Evolutionary conservation across 2,329 filamentous ascomycete species (phyloP), one percentile per base, ranked within the genome.

Genomic region (Ascochyta lentis): DNA sequence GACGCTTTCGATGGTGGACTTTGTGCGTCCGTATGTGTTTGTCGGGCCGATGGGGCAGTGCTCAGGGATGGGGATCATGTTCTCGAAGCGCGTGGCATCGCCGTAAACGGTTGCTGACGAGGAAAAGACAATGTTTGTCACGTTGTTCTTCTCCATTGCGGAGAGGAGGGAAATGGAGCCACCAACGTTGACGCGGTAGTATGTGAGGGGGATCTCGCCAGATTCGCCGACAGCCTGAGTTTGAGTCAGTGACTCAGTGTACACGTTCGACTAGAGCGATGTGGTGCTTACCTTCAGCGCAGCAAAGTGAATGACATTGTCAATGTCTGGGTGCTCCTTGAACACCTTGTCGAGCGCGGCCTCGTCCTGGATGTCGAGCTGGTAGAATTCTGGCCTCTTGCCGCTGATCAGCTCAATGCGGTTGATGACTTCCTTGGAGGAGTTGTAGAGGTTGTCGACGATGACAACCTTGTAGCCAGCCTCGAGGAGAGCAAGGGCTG

Each of bases 21-120:
- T 99, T 63, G 95, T 99, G 79, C 92, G 92, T 61, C 95, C 96
- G 79, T 99, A 99, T 24, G 94, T 92, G 83, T 98, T 99, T 66
- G 95, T 99, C 13, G 95, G 92, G 47, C 92, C 94, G 61, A 96
- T 91, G 58, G 96, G 95, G 84, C 95, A 99, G 78, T 91, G 83
- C 81, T 99, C 95, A 47, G 95, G 95, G 72, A 99, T 99, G 63
- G 95, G 95, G 65, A 99, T 99, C 95, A 99, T 99, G 84, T 96
- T 89, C 66, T 90, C 88, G 80, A 97, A 91, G 74, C 92, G 90
- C 41, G 95, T 98, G 49, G 94, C 95, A 78, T 99, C 96, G 74
- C 95, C 95, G 78, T 99, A 99, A 65, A 99, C 95, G 66, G 96
- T 99, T 31, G 95, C 95, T 1, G 93, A 97, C 60, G 92, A 97